Conservation (phyloP, 2,329 filamentous ascomycete genomes). For the Exophiala dermatitidis region DNA sequence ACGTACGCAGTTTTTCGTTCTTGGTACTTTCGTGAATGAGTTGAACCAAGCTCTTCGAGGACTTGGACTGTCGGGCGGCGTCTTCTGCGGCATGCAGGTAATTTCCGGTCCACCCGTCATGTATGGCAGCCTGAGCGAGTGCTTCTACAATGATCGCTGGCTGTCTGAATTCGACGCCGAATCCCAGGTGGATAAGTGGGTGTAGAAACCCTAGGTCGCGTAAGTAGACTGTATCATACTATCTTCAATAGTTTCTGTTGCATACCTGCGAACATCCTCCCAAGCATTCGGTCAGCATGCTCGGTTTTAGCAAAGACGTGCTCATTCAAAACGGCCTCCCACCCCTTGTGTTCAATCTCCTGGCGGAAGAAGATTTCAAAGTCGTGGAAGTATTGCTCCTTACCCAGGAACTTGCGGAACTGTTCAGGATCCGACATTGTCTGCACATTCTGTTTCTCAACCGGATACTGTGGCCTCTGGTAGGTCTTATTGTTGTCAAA, state of each 20-base stretch:
- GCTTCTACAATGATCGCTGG: slow-evolving; percentile 68
- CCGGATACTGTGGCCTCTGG: slow-evolving; percentile 50
- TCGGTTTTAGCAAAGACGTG: slow-evolving; percentile 61
- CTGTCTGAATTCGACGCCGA: slow-evolving; percentile 69
- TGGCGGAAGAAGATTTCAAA: slow-evolving; percentile 69
- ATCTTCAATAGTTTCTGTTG: background rate
- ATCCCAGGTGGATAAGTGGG: slow-evolving; percentile 72
- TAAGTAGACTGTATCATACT: background rate
- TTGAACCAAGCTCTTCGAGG: slow-evolving; percentile 41
- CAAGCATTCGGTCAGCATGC: slow-evolving; percentile 60
- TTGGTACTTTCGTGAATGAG: slow-evolving; percentile 55
- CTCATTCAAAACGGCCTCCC: slow-evolving; percentile 44
- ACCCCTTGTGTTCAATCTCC: slow-evolving; percentile 61
- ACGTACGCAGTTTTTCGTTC: slow-evolving; percentile 50
- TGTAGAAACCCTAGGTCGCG: slow-evolving; percentile 53
- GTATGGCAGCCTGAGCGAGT: slow-evolving; percentile 65
- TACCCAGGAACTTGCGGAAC: slow-evolving; percentile 56
- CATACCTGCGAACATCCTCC: slow-evolving; percentile 58
- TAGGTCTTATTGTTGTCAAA: slow-evolving; percentile 61
- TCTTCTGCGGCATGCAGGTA: slow-evolving; percentile 43
- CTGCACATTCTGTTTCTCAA: slow-evolving; percentile 46
- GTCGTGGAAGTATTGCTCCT: slow-evolving; percentile 59
- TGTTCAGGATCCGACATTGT: slow-evolving; percentile 51
- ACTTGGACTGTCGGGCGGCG: slow-evolving; percentile 33
- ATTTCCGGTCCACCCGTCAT: slow-evolving; percentile 35